These are phyloP conservation scores for Coriolopsis trogii DNA, from an alignment of 1,284 basidiomycete genomes.

Conservation along the genomic window DNA sequence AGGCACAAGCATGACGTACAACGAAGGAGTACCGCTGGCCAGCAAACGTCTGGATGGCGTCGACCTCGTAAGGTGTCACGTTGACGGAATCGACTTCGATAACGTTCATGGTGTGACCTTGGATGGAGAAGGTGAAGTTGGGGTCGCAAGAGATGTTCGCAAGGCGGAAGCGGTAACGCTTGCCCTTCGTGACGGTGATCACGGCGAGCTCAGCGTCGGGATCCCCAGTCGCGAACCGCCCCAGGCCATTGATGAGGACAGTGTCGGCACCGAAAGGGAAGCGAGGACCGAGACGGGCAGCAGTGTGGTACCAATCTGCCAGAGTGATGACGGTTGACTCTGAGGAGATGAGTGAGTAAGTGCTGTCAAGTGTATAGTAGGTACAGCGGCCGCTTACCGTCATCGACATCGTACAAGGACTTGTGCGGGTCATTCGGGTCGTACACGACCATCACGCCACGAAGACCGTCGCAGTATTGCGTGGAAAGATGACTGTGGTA, in stretches of 20 bases:
- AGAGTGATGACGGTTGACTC: conserved; percentile 30
- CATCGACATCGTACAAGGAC: conserved; percentile 44
- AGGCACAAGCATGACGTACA: conserved; percentile 17
- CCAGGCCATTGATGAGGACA: conserved; percentile 56
- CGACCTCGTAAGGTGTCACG: conserved; percentile 35
- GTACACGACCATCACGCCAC: conserved; percentile 43
- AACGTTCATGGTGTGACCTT: conserved; percentile 40
- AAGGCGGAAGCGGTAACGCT: conserved; percentile 49
- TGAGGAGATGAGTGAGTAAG: conserved; percentile 2
- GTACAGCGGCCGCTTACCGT: conserved; percentile 33
- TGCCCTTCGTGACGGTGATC: conserved; percentile 33
- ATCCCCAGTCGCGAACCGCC: conserved; percentile 31
- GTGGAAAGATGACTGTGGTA: conserved; percentile 32
- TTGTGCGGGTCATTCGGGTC: conserved; percentile 43
- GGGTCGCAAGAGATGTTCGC: conserved; percentile 49
- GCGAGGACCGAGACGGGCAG: conserved; percentile 14
- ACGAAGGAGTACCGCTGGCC: conserved; percentile 44
- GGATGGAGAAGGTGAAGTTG: conserved; percentile 38
- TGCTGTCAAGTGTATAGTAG: too few relatives aligned
- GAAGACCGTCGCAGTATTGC: conserved; percentile 38
- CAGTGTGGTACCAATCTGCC: conserved; percentile 29
- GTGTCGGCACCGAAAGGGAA: conserved; percentile 27
- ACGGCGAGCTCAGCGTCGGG: conserved; percentile 32
- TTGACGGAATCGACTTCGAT: conserved; percentile 40
- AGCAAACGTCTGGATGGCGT: conserved; percentile 37